A percentile compares a stretch with the other conserved stretches of the same genome.
phyloP scores from a whole-genome alignment of 116 monocot genomes.

The Posidonia oceanica region DNA sequence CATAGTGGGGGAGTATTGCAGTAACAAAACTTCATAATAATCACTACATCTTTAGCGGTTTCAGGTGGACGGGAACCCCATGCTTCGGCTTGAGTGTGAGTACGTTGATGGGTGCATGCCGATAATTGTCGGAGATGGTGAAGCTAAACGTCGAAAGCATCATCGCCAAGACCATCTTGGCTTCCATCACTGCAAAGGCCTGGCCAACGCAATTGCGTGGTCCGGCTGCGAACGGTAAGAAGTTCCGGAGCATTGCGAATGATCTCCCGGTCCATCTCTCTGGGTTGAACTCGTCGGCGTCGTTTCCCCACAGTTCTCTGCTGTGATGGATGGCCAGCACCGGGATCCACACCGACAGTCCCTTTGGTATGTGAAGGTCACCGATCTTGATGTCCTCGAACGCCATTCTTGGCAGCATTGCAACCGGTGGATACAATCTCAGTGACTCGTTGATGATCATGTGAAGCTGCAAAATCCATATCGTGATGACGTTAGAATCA shows the following conservation, averaged over 20 bases:
- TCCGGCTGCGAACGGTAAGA: constrained; percentile 80
- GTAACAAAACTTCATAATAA: no score
- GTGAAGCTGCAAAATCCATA: constrained; percentile 36
- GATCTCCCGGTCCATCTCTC: constrained; percentile 53
- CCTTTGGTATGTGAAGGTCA: constrained; percentile 69
- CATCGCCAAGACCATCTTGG: constrained; percentile 87
- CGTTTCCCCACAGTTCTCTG: constrained; percentile 68
- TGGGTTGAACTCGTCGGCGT: constrained; percentile 81
- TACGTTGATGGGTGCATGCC: constrained; percentile 81
- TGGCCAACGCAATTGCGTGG: constrained; percentile 95
- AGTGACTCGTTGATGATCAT: constrained; percentile 95
- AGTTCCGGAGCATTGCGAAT: constrained; percentile 48
- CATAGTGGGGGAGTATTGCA: no score
- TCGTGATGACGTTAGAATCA: no score
- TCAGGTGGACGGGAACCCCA: constrained; percentile 60
- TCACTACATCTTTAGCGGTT: constrained; percentile 13
- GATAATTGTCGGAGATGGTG: constrained; percentile 68
- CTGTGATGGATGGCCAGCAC: constrained; percentile 87
- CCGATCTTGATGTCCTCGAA: constrained; percentile 86
- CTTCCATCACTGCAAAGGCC: constrained; percentile 90
- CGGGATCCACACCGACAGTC: constrained; percentile 92
- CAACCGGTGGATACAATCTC: constrained; percentile 77
- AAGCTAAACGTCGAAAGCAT: constrained; percentile 65
- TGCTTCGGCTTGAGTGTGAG: constrained; percentile 88
- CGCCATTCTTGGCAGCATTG: constrained; percentile 79